Conservation (phyloP, 805 yeast genomes). For the Candida maris region DNA sequence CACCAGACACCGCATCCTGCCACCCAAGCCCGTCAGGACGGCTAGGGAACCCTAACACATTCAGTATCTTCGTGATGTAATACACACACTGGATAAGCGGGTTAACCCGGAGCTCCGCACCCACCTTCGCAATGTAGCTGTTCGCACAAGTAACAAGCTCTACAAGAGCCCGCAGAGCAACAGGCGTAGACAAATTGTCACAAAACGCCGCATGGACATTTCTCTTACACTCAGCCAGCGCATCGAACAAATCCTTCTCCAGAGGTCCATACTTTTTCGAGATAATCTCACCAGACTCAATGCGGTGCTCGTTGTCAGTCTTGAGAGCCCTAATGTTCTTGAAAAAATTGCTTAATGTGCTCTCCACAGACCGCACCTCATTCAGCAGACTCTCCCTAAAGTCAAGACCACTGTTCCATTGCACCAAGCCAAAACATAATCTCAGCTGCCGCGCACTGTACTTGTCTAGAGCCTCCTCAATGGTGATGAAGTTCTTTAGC, state of each 20-base stretch:
- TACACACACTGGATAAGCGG: constrained; percentile 58
- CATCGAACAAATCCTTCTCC: constrained; percentile 50
- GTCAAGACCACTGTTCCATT: constrained; percentile 91
- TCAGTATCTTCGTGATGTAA: constrained; percentile 69
- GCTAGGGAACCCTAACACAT: constrained; percentile 70
- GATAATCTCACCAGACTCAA: constrained; percentile 46
- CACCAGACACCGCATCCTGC: constrained; percentile 37
- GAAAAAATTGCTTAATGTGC: constrained; percentile 77
- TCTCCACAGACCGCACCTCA: constrained; percentile 76
- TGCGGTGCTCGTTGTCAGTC: constrained; percentile 54
- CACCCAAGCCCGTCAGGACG: constrained; percentile 78
- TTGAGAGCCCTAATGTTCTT: constrained; percentile 79
- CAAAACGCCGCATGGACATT: constrained; percentile 76
- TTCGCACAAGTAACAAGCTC: constrained; percentile 72
- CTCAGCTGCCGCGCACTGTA: constrained; percentile 82
- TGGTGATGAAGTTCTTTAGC: constrained; percentile 90
- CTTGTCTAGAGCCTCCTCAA: constrained; percentile 76
- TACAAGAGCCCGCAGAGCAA: constrained; percentile 58
- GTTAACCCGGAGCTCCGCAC: constrained; percentile 57
- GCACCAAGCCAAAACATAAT: constrained; percentile 83
- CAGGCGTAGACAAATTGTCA: constrained; percentile 82
- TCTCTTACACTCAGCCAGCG: constrained; percentile 47
- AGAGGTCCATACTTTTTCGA: constrained; percentile 55
- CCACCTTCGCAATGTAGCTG: constrained; percentile 58
- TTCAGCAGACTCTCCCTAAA: constrained; percentile 76